Base-by-base conservation (phyloP, 305 asterid genomes). In the Rubia occidens region DNA sequence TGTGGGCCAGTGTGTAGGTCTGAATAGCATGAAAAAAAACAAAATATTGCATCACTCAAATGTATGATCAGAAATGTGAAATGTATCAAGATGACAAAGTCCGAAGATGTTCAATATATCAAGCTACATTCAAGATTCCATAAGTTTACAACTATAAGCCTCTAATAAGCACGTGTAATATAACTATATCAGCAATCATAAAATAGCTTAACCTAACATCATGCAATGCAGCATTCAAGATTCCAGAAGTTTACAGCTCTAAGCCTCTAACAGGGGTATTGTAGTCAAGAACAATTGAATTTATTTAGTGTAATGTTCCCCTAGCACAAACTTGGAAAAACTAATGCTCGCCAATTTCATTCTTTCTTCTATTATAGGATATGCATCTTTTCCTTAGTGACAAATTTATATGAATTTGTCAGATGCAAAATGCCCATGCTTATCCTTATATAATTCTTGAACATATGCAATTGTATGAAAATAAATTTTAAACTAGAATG, bases 201-300 rank as follows among this genome's bases (percentile, higher is more conserved):
- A 21, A 53, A 17, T 21, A 37, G 56, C 68, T 62, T 71, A 53
- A 51, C 6, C 9, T 20, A 47, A 39, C 1, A 11, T n/a, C 15
- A 24, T 60, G n/a, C 24, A n/a, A 69, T n/a, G 37, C 60, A 70
- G 51, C 53, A 40, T 64, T 60, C 49, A 18, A 11, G 51, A 64
- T 18, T 9, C 20, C 51, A 60, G 24, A 60, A 60, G 35, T 59
- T 59, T 37, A 69, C 51, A 63, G 67, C 49, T 37, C 66, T 29
- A 37, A 62, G 67, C 47, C 37, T 15, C 67, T 8, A 15, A 43
- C 6, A 63, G 49, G 24, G 17, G 15, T 60, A 42, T 13, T 24
- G n/a, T 39, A 58, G 47, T n/a, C 43, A 67, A 6, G 29, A 67
- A 67, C 11, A 0, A 32, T 5, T 32, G 61, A 26, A 24, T 45